phyloP scores from a whole-genome alignment of 202 grass and related monocot species.

The Dendrocalamus latiflorus region DNA sequence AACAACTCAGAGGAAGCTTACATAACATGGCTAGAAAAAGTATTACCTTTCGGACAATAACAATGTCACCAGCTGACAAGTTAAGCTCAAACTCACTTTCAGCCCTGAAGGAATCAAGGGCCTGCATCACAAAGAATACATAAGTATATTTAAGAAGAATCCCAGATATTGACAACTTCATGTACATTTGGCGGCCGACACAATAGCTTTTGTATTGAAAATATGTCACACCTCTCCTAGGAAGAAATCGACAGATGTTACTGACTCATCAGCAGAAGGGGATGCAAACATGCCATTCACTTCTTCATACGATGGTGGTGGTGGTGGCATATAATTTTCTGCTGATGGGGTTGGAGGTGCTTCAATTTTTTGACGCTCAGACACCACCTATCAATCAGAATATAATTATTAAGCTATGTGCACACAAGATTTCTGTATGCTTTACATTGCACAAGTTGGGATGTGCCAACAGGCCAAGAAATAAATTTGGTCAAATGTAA shows the following conservation, averaged over 20 bases:
- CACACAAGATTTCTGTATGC: not conserved
- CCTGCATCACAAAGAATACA: constrained; percentile 44
- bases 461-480: not conserved
- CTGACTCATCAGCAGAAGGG: constrained; percentile 46
- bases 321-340: constrained; percentile 52
- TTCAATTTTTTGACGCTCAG: constrained; percentile 78
- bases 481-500: constrained; percentile 5
- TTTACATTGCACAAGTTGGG: not conserved
- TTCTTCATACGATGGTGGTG: constrained; percentile 78
- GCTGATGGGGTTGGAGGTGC: constrained; percentile 40
- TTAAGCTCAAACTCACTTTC: constrained; percentile 86
- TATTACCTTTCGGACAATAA: constrained; percentile 87
- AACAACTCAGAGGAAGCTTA: not conserved
- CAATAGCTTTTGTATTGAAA: not conserved
- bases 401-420: not conserved
- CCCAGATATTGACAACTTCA: not conserved
- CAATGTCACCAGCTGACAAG: constrained; percentile 74
- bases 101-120: constrained; percentile 72
- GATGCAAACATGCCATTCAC: constrained; percentile 59
- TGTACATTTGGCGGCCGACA: not conserved
- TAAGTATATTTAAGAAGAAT: not conserved
- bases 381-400: constrained; percentile 61
- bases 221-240: constrained; percentile 58
- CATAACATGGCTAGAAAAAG: not conserved
- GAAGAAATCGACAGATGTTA: constrained; percentile 67